Conservation (phyloP, 805 yeast genomes). For the Millerago galiae region DNA sequence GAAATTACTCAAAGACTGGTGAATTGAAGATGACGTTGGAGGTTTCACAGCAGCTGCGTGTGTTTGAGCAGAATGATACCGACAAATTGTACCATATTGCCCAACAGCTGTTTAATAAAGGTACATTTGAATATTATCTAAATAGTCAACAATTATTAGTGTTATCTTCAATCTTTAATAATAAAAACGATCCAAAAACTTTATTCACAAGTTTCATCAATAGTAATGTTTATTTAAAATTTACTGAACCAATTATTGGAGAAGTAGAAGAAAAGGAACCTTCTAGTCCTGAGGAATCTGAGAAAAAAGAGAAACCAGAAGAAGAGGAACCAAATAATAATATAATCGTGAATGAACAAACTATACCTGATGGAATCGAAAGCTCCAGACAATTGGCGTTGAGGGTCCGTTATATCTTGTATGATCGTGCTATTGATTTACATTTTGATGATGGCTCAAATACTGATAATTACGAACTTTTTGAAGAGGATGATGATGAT, state of each 20-base stretch:
- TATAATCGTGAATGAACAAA: constrained; percentile 26
- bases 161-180: constrained; percentile 38
- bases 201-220: constrained; percentile 41
- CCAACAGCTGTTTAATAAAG: constrained; percentile 22
- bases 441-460: constrained; percentile 23
- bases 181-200: constrained; percentile 20
- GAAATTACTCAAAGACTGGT: background rate
- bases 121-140: constrained; percentile 41
- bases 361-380: constrained; percentile 35
- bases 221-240: constrained; percentile 25
- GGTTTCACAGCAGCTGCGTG: constrained; percentile 10
- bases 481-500: constrained; percentile 6
- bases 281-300: constrained; percentile 13
- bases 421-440: constrained; percentile 63
- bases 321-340: constrained; percentile 14
- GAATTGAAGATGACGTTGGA: background rate
- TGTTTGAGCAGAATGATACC: constrained; percentile 24
- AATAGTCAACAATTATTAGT: constrained; percentile 52
- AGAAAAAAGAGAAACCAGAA: constrained; percentile 34
- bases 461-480: constrained; percentile 15
- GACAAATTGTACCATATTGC: constrained; percentile 21
- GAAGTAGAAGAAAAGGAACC: background rate
- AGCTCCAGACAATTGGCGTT: constrained; percentile 53
- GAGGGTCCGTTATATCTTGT: constrained; percentile 58
- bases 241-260: constrained; percentile 8